Evolutionary conservation across 2,329 filamentous ascomycete species (phyloP).

Genomic region (Fonsecaea erecta): DNA sequence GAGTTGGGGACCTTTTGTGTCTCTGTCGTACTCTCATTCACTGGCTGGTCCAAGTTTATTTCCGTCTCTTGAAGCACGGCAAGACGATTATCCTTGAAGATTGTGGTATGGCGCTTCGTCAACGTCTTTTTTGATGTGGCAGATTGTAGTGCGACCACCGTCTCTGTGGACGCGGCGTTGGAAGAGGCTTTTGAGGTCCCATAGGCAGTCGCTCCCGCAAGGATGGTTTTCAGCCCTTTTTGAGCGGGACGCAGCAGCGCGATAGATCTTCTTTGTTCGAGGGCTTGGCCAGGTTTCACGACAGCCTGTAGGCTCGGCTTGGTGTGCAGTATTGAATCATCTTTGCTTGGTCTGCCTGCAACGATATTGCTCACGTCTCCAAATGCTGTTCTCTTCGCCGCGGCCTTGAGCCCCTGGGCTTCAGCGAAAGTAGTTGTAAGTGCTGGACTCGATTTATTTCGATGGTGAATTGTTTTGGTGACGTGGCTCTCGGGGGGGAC

Average conservation of each 20-base stretch:
- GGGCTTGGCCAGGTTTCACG: constrained; percentile 41
- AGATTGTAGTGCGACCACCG: constrained; percentile 27
- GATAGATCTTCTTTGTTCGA: constrained; percentile 51
- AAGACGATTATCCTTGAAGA: constrained; percentile 58
- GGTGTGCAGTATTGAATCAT: constrained; percentile 59
- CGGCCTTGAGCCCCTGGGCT: constrained; percentile 63
- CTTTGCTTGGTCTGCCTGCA: constrained; percentile 52
- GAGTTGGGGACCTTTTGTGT: constrained; percentile 10
- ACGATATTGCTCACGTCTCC: constrained; percentile 78
- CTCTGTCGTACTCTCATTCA: background rate
- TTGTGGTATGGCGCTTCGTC: constrained; percentile 57
- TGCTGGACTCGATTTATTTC: constrained; percentile 76
- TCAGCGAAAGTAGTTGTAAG: constrained; percentile 58
- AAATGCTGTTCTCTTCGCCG: constrained; percentile 77
- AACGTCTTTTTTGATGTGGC: constrained; percentile 53
- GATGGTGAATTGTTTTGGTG: constrained; percentile 71
- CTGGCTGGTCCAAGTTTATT: constrained; percentile 26
- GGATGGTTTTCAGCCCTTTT: constrained; percentile 50
- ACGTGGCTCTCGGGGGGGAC: constrained; percentile 53
- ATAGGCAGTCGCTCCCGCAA: constrained; percentile 41
- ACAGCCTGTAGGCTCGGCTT: constrained; percentile 49
- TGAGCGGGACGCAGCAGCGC: constrained; percentile 65
- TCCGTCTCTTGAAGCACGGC: constrained; percentile 41
- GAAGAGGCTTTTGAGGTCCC: constrained; percentile 25
- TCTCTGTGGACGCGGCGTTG: constrained; percentile 42